Percentiles rank a stretch among this genome's conserved stretches.
Evolutionary conservation across 192 early-diverging fungal species (phyloP).

Genomic region (Rhizophagus prolifer): DNA sequence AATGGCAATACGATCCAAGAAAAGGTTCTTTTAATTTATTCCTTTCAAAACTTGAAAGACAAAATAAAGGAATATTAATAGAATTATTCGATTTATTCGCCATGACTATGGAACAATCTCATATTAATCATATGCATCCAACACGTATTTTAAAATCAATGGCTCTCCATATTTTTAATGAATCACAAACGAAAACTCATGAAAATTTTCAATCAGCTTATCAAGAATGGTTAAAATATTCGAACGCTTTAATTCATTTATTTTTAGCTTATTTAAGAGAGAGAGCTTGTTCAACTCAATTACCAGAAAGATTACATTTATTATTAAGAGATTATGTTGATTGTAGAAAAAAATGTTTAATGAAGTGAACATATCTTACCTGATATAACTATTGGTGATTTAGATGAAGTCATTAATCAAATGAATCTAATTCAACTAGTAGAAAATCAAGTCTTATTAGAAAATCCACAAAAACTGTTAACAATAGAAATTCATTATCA

Average conservation of each 20-base stretch:
- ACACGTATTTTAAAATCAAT: conserved; percentile 24
- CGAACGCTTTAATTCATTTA: conserved; percentile 25
- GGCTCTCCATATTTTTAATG: neutral
- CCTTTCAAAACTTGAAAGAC: conserved; percentile 2
- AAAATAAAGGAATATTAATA: conserved; percentile 2
- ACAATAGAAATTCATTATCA: neutral
- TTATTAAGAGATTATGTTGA: conserved; percentile 23
- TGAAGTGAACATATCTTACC: neutral
- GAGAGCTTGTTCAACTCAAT: neutral
- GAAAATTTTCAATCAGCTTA: conserved; percentile 23
- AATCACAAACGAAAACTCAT: neutral
- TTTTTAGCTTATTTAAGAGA: conserved; percentile 27
- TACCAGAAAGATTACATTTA: conserved; percentile 10
- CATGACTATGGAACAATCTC: conserved; percentile 7
- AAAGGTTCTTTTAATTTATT: conserved; percentile 28
- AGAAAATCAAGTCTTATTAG: neutral
- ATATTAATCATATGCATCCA: conserved; percentile 26
- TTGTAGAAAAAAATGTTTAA: conserved; percentile 1
- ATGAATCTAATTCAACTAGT: neutral
- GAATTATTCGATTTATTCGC: conserved; percentile 21
- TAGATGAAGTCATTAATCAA: neutral
- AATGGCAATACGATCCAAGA: conserved; percentile 25
- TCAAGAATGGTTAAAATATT: conserved; percentile 24
- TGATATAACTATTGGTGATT: conserved; percentile 3
- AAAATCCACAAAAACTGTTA: neutral